Percentiles rank a stretch among this genome's conserved stretches.
These are phyloP conservation scores for Macrotyloma uniflorum DNA, from an alignment of 306 rosid genomes.

Conservation along the genomic window DNA sequence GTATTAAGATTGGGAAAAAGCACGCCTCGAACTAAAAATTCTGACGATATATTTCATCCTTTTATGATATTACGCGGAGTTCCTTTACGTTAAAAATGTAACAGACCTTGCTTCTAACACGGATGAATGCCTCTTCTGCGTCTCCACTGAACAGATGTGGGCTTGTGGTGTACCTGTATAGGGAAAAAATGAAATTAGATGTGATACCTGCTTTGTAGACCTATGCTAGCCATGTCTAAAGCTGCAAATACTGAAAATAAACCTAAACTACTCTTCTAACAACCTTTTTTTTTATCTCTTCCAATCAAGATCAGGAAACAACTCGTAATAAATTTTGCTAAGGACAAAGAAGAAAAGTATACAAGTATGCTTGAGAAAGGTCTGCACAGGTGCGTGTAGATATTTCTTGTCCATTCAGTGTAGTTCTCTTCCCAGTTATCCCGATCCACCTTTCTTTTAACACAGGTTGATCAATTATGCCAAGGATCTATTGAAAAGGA, in stretches of 20 bases:
- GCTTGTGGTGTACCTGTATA: slow-evolving; percentile 86
- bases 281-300: slow-evolving; percentile 18
- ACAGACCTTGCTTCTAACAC: slow-evolving; percentile 82
- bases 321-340: slow-evolving; percentile 1
- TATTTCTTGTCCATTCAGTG: slow-evolving; percentile 74
- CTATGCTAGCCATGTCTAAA: slow-evolving; percentile 20
- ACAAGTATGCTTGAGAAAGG: slow-evolving; percentile 85
- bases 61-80: neutral
- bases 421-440: slow-evolving; percentile 73
- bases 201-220: slow-evolving; percentile 2
- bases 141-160: slow-evolving; percentile 88
- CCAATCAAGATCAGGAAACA: slow-evolving; percentile 5
- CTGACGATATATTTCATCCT: neutral
- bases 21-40: neutral
- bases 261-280: slow-evolving; percentile 16
- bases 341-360: slow-evolving; percentile 41
- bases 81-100: neutral
- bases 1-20: neutral
- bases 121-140: slow-evolving; percentile 82
- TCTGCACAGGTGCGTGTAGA: slow-evolving; percentile 73
- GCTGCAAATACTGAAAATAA: slow-evolving; percentile 25
- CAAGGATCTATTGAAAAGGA: slow-evolving; percentile 71
- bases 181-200: slow-evolving; percentile 10
- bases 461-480: slow-evolving; percentile 90
- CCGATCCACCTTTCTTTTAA: slow-evolving; percentile 95